These are phyloP conservation scores for Saposhnikovia divaricata DNA, from an alignment of 129 eudicot genomes.

Conservation along the genomic window DNA sequence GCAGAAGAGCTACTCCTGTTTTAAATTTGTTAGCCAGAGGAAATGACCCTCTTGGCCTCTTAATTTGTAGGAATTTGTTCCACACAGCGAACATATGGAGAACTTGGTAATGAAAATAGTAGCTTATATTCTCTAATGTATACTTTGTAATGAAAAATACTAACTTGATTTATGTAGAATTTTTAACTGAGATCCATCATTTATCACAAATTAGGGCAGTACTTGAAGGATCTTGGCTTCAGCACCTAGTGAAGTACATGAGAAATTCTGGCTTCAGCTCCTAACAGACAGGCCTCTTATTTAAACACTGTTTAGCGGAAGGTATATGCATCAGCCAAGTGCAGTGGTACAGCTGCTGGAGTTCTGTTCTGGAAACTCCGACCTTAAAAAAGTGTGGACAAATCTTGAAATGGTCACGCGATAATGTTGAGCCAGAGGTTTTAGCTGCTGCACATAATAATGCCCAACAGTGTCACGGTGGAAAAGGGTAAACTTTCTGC, in stretches of 20 bases:
- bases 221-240: constrained; percentile 41
- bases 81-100: not conserved
- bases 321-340: constrained; percentile 70
- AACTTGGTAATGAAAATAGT: not conserved
- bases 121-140: not conserved
- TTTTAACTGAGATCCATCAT: constrained; percentile 52
- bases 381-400: constrained; percentile 53
- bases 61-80: not conserved
- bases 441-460: constrained; percentile 53
- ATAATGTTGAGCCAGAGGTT: constrained; percentile 40
- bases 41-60: not conserved
- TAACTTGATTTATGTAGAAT: constrained; percentile 60
- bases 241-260: constrained; percentile 51
- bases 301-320: constrained; percentile 46
- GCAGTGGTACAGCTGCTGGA: constrained; percentile 71
- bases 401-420: constrained; percentile 69
- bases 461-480: constrained; percentile 42
- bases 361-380: constrained; percentile 93
- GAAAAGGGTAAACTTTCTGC: constrained; percentile 43
- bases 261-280: constrained; percentile 59
- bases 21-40: not conserved
- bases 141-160: constrained; percentile 28
- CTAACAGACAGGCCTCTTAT: constrained; percentile 48
- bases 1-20: not conserved
- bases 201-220: constrained; percentile 78